phyloP scores from a whole-genome alignment of 2,329 filamentous ascomycete species.

The Ophiostoma australiae region DNA sequence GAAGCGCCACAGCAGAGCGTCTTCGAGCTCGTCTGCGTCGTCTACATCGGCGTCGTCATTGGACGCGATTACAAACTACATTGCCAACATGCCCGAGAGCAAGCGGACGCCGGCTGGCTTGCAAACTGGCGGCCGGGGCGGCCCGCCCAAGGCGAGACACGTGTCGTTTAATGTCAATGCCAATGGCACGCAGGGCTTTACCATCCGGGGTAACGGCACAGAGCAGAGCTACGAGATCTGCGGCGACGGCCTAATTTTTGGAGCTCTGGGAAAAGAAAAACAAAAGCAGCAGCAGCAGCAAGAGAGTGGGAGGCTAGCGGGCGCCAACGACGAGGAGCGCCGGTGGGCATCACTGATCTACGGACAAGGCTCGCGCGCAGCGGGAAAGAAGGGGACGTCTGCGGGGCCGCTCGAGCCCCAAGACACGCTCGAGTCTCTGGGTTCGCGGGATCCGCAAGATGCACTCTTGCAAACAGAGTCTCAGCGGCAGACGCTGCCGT shows the following conservation, averaged over 20 bases:
- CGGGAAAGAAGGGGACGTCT: neutral
- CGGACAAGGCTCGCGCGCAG: neutral
- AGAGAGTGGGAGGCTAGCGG: neutral
- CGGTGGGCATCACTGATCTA: conserved; percentile 2
- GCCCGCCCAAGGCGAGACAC: neutral
- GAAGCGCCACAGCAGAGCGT: neutral
- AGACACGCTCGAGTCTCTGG: too few relatives aligned
- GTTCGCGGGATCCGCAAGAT: too few relatives aligned
- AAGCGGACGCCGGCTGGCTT: neutral
- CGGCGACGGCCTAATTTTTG: neutral
- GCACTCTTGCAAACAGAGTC: neutral
- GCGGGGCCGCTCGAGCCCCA: neutral
- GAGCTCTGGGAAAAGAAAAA: neutral
- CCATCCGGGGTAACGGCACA: neutral
- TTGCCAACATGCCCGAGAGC: conserved; percentile 4
- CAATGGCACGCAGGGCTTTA: conserved; percentile 9
- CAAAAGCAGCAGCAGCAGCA: neutral
- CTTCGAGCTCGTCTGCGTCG: neutral
- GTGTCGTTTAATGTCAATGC: conserved; percentile 6
- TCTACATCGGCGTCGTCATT: neutral
- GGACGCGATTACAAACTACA: conserved; percentile 8
- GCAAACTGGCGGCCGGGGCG: neutral
- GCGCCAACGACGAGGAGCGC: neutral
- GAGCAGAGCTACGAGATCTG: conserved; percentile 10
- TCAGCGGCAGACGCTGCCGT: neutral